These are phyloP conservation scores for Wallacemonas sp. DNA, from an alignment of 208 protist genomes.

Conservation along the genomic window DNA sequence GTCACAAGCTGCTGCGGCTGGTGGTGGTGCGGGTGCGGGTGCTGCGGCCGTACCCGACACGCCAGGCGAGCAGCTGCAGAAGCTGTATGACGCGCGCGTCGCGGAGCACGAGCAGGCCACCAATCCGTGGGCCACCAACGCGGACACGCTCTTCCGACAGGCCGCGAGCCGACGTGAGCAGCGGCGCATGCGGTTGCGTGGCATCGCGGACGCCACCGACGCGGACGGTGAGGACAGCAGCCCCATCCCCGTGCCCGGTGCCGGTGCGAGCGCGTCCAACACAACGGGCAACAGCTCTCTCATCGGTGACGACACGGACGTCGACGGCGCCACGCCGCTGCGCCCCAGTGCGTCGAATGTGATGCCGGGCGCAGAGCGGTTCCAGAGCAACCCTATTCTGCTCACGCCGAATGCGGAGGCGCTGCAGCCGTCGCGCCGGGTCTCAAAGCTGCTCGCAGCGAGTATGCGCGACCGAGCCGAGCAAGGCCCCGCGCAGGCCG, in stretches of 20 bases:
- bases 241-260: too few species aligned
- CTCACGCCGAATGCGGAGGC: constrained; percentile 1
- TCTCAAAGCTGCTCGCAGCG: constrained; percentile 1
- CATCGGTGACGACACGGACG: background rate
- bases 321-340: background rate
- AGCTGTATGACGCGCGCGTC: constrained; percentile 11
- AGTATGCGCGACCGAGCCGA: background rate
- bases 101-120: constrained; percentile 13
- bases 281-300: background rate
- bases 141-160: constrained; percentile 23
- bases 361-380: constrained; percentile 6
- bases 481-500: background rate
- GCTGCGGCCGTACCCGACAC: background rate
- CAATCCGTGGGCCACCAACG: constrained; percentile 13
- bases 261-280: background rate
- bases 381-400: constrained; percentile 1
- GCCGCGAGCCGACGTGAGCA: constrained; percentile 31
- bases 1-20: background rate
- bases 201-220: constrained; percentile 22
- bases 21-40: background rate
- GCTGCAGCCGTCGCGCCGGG: constrained; percentile 4
- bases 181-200: constrained; percentile 37
- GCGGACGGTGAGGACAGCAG: background rate
- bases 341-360: background rate
- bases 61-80: constrained; percentile 2